Conservation (phyloP, 345 rosid genomes). For the Iberis pinnata region DNA sequence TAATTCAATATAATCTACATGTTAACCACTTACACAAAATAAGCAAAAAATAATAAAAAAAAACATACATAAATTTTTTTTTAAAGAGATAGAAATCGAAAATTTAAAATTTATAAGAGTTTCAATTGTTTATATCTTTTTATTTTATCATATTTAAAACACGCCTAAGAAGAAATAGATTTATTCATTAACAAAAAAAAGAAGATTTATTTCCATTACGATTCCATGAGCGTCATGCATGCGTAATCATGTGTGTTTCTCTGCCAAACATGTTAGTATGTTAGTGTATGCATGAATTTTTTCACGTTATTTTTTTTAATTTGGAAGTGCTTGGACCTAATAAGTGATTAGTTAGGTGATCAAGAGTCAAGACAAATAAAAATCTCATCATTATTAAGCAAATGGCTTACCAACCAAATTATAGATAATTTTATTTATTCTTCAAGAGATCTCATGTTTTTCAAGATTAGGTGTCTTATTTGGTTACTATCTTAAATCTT, state of each 20-base stretch:
- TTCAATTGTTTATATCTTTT: too few relatives aligned
- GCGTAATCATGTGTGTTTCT: constrained; percentile 8
- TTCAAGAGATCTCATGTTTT: constrained; percentile 1
- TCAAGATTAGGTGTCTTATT: constrained; percentile 18
- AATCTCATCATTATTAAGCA: constrained; percentile 7
- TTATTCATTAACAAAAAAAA: too few relatives aligned
- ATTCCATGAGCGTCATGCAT: constrained; percentile 29
- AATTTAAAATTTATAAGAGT: too few relatives aligned
- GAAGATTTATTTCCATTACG: too few relatives aligned
- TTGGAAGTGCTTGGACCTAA: constrained; percentile 18
- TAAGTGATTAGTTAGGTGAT: constrained; percentile 29
- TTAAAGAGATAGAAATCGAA: too few relatives aligned
- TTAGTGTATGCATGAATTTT: background rate
- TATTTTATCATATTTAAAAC: too few relatives aligned
- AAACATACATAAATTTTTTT: too few relatives aligned
- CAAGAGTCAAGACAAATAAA: constrained; percentile 7
- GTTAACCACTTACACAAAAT: too few relatives aligned
- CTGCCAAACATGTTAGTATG: constrained; percentile 7
- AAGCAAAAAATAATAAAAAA: too few relatives aligned
- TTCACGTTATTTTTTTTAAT: constrained; percentile 5
- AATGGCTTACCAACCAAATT: constrained; percentile 25
- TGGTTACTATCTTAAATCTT: background rate
- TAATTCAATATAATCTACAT: too few relatives aligned
- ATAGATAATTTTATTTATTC: constrained; percentile 2
- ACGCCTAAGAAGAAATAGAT: too few relatives aligned